These are phyloP conservation scores for Ceratobasidium sp. DNA, from an alignment of 1,284 basidiomycete species.

Conservation along the genomic window DNA sequence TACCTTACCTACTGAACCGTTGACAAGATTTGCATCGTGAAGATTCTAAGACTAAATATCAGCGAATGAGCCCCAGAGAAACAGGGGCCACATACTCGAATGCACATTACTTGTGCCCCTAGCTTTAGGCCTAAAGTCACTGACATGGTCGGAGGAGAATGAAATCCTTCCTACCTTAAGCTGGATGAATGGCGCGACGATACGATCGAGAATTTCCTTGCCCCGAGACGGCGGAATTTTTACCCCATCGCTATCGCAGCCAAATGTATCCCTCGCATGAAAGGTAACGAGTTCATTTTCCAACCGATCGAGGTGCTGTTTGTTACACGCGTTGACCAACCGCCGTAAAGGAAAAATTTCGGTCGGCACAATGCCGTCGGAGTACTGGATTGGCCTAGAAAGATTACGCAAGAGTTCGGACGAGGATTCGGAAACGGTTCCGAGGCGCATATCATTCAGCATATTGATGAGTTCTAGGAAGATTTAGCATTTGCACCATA, in stretches of 20 bases:
- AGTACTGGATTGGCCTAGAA: conserved; percentile 40
- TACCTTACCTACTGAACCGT: conserved; percentile 46
- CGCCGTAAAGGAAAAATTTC: conserved; percentile 46
- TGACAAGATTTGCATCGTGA: conserved; percentile 38
- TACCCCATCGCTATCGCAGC: conserved; percentile 53
- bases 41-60: conserved; percentile 38
- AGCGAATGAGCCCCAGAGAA: background rate
- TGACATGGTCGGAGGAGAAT: background rate
- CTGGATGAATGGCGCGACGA: conserved; percentile 51
- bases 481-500: background rate
- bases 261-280: conserved; percentile 47
- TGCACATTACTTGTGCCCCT: conserved; percentile 49
- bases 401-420: conserved; percentile 36
- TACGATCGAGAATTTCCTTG: conserved; percentile 53
- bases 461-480: conserved; percentile 63
- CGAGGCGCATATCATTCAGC: conserved; percentile 47
- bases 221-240: conserved; percentile 50
- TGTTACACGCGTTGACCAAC: conserved; percentile 44
- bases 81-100: conserved; percentile 23
- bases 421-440: conserved; percentile 26
- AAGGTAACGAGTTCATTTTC: background rate
- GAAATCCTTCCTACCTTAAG: conserved; percentile 7
- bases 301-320: conserved; percentile 25
- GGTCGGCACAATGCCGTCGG: conserved; percentile 45
- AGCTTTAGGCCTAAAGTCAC: background rate